Evolutionary conservation across 768 basidiomycete species (phyloP).

Genomic region (Suillus brevipes): DNA sequence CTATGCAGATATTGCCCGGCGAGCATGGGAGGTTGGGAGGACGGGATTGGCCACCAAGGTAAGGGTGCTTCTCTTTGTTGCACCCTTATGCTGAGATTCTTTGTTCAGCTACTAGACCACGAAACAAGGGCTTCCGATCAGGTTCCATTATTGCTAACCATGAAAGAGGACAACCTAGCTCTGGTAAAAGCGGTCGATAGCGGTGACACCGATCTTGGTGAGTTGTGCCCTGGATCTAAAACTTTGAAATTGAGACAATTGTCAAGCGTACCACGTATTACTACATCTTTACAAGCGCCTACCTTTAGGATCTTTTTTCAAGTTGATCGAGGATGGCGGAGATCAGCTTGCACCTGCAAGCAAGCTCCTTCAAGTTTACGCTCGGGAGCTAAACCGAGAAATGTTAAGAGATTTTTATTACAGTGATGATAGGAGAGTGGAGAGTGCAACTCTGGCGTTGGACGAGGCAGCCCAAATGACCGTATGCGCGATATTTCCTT

Average conservation of each 20-base stretch:
- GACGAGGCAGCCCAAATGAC: slow-evolving; percentile 73
- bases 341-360: slow-evolving; percentile 70
- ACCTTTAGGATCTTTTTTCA: slow-evolving; percentile 90
- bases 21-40: slow-evolving; percentile 89
- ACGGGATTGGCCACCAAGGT: slow-evolving; percentile 84
- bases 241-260: slow-evolving; percentile 5
- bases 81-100: not conserved
- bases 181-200: slow-evolving; percentile 89
- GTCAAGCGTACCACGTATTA: slow-evolving; percentile 87
- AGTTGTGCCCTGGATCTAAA: slow-evolving; percentile 17
- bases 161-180: slow-evolving; percentile 93
- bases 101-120: slow-evolving; percentile 77
- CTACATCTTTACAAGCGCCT: slow-evolving; percentile 83
- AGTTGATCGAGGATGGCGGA: slow-evolving; percentile 89
- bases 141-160: slow-evolving; percentile 86
- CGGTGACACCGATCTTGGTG: slow-evolving; percentile 93
- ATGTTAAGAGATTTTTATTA: slow-evolving; percentile 97
- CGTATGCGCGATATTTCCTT: slow-evolving; percentile 40
- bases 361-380: slow-evolving; percentile 84
- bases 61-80: not conserved
- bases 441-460: slow-evolving; percentile 86
- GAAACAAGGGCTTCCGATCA: slow-evolving; percentile 88
- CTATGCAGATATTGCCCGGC: slow-evolving; percentile 92
- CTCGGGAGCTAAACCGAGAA: slow-evolving; percentile 84
- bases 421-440: slow-evolving; percentile 92